Evolutionary conservation across 2,329 filamentous ascomycete genomes (phyloP), one percentile per base, ranked within the genome.

Genomic region (Aspergillus hortae): DNA sequence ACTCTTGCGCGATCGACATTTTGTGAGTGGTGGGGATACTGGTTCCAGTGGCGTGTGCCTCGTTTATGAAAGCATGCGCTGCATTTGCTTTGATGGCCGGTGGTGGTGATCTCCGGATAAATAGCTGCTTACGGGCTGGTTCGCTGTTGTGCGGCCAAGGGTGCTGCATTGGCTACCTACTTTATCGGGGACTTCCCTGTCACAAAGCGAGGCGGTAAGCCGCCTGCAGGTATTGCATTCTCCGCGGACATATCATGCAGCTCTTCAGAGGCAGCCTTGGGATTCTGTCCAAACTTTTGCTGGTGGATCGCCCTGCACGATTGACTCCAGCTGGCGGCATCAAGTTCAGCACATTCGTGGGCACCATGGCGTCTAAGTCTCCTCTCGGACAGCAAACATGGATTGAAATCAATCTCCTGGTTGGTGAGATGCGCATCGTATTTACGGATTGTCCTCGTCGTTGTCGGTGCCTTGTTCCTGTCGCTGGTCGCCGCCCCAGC

Each of bases 251-350:
- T 57, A 14, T 19, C 19, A 4, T 32, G 43, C 17, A 56, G 15
- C 23, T 49, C n/a, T 44, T 17, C 6, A 38, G 17, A 32, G 7
- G 40, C 42, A 10, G 19, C 11, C 30, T 21, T 42, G 2, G 47
- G 45, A 9, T 41, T 25, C 53, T 53, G 56, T 1, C 41, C 41
- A 12, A 56, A 33, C 35, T 48, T 45, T 15, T 42, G 40, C 6
- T 49, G 49, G 10, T 52, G 44, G 7, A 21, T 25, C 11, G 52
- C 55, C 9, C 27, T 25, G 19, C 49, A 50, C 12, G 35, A 46
- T 57, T 57, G n/a, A 57, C 6, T 9, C 55, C 52, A 57, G 35
- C 47, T 55, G 9, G 44, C 41, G 35, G 55, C 47, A 5, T 32
- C 35, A 19, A 19, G 19, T 19, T 19, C 19, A 19, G 19, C 19